Base-by-base conservation (phyloP, 2,329 filamentous ascomycete species). In the Mollisia scopiformis region DNA sequence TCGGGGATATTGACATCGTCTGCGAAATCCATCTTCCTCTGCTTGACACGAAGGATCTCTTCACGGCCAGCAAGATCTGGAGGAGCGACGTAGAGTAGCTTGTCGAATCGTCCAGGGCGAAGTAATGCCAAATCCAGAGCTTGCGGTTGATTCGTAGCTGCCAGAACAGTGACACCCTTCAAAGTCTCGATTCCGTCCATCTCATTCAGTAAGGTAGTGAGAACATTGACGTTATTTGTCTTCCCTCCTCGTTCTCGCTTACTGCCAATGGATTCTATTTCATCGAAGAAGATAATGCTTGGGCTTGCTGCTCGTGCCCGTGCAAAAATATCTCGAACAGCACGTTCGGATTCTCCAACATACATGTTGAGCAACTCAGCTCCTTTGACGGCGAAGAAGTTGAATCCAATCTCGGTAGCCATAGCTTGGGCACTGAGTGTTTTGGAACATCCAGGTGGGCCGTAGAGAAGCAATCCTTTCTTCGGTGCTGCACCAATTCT, bases 291-390 rank as follows among this genome's bases (percentile, higher is more conserved):
- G 69, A 98, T 93, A 76, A 97, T 94, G 73, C 91, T 93, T 0
- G 94, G 94, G 55, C 88, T 88, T 8, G 93, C 93, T n/a, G 89
- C 88, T 43, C 90, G 84, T 1, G 94, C 94, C 68, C 93, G 91
- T 56, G 88, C 84, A 74, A 98, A 97, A 1, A 97, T 86, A 58
- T 92, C 90, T 37, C 94, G 87, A 43, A 97, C 84, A 7, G 90
- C 88, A 11, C 92, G 87, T 77, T 98, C 94, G 1, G 93, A 94
- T 75, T 98, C 94, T 63, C 94, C 94, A 19, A 98, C 93, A 75
- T 97, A 98, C 91, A 96, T 97, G 77, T 93, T 96, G 62, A 97
- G 87, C 13, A 97, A 84, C 76, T 97, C 94, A 35, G 92, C 92
- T 27, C 93, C 94, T 77, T 97, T 97, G 66, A 98, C 91, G 8